Conservation (phyloP, 2,329 filamentous ascomycete genomes). For the Neofusicoccum sp. region DNA sequence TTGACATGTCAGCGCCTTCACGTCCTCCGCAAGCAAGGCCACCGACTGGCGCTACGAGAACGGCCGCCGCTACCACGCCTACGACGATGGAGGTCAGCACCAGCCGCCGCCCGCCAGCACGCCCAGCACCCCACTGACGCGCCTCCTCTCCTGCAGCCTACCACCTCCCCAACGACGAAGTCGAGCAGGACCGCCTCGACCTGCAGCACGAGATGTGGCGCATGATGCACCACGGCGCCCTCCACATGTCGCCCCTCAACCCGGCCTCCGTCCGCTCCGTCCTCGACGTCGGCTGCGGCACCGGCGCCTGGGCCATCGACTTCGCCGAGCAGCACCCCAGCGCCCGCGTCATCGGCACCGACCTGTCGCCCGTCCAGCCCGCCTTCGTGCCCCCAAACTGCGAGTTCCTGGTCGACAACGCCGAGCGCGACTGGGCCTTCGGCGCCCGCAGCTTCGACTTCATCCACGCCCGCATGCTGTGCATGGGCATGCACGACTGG, state of each 20-base stretch:
- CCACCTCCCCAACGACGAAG: constrained; percentile 15
- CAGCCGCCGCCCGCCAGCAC: not conserved
- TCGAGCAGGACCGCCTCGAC: constrained; percentile 11
- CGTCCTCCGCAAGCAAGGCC: not conserved
- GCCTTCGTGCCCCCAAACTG: constrained; percentile 19
- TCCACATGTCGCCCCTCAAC: constrained; percentile 33
- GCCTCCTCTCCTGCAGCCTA: not conserved
- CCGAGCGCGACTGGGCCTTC: constrained; percentile 51
- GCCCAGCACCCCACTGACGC: not conserved
- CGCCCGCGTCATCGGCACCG: constrained; percentile 46
- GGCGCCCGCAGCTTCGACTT: constrained; percentile 51
- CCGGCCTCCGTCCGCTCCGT: constrained; percentile 1
- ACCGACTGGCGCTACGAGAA: constrained; percentile 16
- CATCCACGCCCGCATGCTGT: constrained; percentile 52
- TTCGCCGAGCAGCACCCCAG: constrained; percentile 30
- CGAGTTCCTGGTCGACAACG: constrained; percentile 21
- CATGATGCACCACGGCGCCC: constrained; percentile 33
- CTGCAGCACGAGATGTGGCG: constrained; percentile 22
- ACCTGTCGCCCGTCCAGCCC: constrained; percentile 49
- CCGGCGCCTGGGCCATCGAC: constrained; percentile 19
- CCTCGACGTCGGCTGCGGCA: constrained; percentile 26
- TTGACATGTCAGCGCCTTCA: constrained; percentile 1
- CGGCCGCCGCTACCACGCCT: constrained; percentile 12
- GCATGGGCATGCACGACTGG: constrained; percentile 52
- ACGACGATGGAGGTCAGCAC: not conserved